phyloP scores from a whole-genome alignment of 1,284 basidiomycete species.

The Coniferiporia sulphurascens region DNA sequence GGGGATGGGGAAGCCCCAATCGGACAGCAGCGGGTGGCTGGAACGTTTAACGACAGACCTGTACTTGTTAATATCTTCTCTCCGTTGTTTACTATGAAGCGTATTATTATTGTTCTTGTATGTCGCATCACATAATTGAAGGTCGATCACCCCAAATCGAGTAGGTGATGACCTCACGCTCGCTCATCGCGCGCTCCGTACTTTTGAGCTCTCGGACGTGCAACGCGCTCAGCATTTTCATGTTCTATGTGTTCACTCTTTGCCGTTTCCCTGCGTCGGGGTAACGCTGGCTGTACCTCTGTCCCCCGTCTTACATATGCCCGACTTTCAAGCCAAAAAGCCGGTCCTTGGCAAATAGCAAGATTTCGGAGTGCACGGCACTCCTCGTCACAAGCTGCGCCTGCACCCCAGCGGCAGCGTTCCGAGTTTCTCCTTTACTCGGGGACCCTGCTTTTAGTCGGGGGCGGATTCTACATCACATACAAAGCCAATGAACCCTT shows the following conservation, averaged over 20 bases:
- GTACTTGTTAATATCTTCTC: neutral
- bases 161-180: neutral
- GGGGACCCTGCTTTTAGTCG: slow-evolving; percentile 11
- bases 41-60: slow-evolving; percentile 35
- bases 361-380: neutral
- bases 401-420: slow-evolving; percentile 1
- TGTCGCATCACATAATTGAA: neutral
- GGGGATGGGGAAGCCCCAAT: slow-evolving; percentile 36
- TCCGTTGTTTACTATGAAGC: neutral
- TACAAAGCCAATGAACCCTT: slow-evolving; percentile 62
- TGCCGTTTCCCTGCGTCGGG: slow-evolving; percentile 7
- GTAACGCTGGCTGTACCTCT: neutral
- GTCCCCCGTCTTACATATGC: neutral
- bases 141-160: neutral
- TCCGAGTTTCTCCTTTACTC: slow-evolving; percentile 15
- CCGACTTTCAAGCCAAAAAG: neutral
- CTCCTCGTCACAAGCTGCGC: neutral
- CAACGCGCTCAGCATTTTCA: slow-evolving; percentile 1
- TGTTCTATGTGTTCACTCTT: slow-evolving; percentile 15
- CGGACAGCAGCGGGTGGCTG: slow-evolving; percentile 45
- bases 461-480: slow-evolving; percentile 41
- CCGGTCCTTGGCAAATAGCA: neutral
- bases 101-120: slow-evolving; percentile 1
- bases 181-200: neutral
- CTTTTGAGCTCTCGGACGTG: neutral